These are phyloP conservation scores for Cryptosporidium baileyi DNA, from an alignment of 169 alveolate genomes.

Conservation along the genomic window DNA sequence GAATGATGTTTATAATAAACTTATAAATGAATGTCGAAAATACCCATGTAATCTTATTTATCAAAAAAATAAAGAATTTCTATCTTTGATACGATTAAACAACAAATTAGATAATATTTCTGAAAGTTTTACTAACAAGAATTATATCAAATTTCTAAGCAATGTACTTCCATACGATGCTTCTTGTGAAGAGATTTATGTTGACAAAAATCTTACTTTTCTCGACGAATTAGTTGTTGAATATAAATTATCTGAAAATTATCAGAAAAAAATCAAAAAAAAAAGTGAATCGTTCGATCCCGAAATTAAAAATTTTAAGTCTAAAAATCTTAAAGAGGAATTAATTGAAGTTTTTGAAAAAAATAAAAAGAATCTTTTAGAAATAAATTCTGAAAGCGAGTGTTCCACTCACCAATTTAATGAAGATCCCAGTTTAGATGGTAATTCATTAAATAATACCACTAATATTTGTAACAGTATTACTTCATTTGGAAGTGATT, in stretches of 20 bases:
- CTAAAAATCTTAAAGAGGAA: no score
- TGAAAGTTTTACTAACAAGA: neutral
- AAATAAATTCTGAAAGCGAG: no score
- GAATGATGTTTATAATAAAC: constrained; percentile 12
- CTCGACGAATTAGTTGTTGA: constrained; percentile 37
- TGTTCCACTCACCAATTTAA: no score
- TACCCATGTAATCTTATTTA: constrained; percentile 1
- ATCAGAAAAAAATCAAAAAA: neutral
- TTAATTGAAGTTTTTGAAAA: no score
- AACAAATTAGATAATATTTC: constrained; percentile 5
- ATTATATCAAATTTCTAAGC: constrained; percentile 4
- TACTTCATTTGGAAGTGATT: no score
- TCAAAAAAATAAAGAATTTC: constrained; percentile 43
- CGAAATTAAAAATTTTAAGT: neutral
- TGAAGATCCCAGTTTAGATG: no score
- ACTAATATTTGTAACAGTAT: no score
- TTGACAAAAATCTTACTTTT: constrained; percentile 42
- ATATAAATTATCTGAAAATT: neutral
- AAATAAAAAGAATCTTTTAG: no score
- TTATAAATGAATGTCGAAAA: neutral
- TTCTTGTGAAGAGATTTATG: constrained; percentile 71
- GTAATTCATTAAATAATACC: no score
- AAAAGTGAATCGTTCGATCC: neutral
- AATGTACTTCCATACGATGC: constrained; percentile 70
- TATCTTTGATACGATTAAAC: constrained; percentile 44